Evolutionary conservation across 1,284 basidiomycete genomes (phyloP), one percentile per base, ranked within the genome.

Genomic region (Ganoderma sinense): DNA sequence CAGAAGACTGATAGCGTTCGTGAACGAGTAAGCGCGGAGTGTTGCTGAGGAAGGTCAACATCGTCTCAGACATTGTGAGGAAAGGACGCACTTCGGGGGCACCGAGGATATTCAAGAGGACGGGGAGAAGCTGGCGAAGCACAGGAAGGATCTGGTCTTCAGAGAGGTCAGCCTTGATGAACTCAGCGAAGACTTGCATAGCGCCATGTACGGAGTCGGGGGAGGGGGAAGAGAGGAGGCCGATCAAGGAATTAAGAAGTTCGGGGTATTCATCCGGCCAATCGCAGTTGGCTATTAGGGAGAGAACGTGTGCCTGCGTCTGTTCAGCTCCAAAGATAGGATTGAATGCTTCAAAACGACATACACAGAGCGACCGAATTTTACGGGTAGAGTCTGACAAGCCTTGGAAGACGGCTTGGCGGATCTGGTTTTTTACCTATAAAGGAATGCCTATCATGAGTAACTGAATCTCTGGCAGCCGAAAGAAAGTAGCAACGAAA

Each of bases 231-330:
- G 93, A 91, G 29, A 98, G 86, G 20, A 97, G 87, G 43, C 80
- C 79, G 71, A 97, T 90, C 31, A 98, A 86, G 36, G 87, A 84
- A 64, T 84, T 84, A 40, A 98, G 85, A 16, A 98, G 87, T 61
- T 93, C 89, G 0, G 96, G 94, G 78, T 94, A 98, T 85, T 97
- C 94, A 79, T 97, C 95, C 13, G 97, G 96, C 95, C 95, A 98
- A 82, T 98, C 96, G 73, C 89, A 92, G 71, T 91, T 91, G 29
- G 96, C 96, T 72, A 98, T 92, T 1, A 89, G 89, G 14, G 96
- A 96, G 23, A 97, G 81, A 2, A 92, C 91, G 75, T 92, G 93
- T 2, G 96, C 96, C 94, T 97, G 74, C 0, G 67, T 11, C 40
- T 23, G 10, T 33, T 62, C 61, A 63, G 58, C 43, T 31, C 48